Base-by-base conservation (phyloP, 2,329 filamentous ascomycete genomes). In the Epichloe gansuensis region DNA sequence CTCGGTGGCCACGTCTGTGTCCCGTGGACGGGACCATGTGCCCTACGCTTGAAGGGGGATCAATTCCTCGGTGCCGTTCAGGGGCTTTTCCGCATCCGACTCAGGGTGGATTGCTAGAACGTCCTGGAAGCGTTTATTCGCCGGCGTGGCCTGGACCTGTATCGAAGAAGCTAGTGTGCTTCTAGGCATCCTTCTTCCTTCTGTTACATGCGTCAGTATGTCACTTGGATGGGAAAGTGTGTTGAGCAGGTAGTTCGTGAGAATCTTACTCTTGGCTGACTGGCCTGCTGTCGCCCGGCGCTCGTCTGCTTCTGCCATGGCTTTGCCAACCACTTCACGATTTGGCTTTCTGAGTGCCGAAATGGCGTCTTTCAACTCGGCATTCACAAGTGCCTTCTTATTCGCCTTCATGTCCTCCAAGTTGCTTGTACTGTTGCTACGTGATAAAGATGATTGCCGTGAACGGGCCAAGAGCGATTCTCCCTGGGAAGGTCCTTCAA, bases 291-390 rank as follows among this genome's bases (percentile, higher is more conserved):
- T 72, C 5, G 73, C 70, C 51, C 82, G 78, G 59, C 77, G 77
- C 63, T 89, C 84, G 4, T 80, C 77, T 28, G 80, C 83, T 57
- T 88, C 85, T 3, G 78, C 80, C 53, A 86, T 74, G 39, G 81
- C 77, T 60, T 82, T 83, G 35, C 82, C 81, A 12, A 83, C 85
- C 42, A 86, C 73, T 23, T 80, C 77, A 46, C 88, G 79, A 61
- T 91, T 90, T 1, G 88, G 88, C 66, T 83, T 88, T 64, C 86
- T 83, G 43, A 91, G 66, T 9, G 82, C 78, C 5, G 78, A 79
- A 48, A 93, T 91, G 8, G 88, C 88, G 54, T 88, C 80, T 58
- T 81, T 80, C 37, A 91, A 68, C 61, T 90, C 83, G 31, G 82
- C 80, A 47, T 88, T 81, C 2, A 88, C 75, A 23, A 78, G 68